A percentile compares a stretch with the other conserved stretches of the same genome.
Conservation (phyloP, 495 filamentous ascomycete species). For the Immersiella caudata region DNA sequence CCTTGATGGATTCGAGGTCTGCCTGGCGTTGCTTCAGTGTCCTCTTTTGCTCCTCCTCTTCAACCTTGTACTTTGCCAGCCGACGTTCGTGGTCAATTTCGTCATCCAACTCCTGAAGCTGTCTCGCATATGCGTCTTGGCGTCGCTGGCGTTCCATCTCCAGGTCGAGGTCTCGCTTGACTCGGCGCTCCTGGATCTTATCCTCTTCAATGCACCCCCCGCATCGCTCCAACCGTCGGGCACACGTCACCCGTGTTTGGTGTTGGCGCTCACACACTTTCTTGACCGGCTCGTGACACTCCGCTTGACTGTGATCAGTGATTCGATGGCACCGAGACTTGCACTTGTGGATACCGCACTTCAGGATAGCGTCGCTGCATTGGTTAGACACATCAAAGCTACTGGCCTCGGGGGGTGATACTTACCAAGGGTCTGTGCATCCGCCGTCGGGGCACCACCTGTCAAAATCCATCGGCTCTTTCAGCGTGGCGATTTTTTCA, state of each 20-base stretch:
- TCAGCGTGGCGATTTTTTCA: constrained; percentile 49
- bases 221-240: constrained; percentile 41
- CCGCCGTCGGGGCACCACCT: constrained; percentile 70
- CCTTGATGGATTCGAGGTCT: constrained; percentile 33
- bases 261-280: constrained; percentile 59
- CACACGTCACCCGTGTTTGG: constrained; percentile 38
- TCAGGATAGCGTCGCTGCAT: constrained; percentile 55
- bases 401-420: background rate
- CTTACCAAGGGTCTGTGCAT: constrained; percentile 68
- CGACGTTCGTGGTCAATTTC: constrained; percentile 59
- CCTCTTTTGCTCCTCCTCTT: constrained; percentile 48
- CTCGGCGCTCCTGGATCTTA: constrained; percentile 46
- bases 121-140: constrained; percentile 51
- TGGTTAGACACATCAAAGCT: background rate
- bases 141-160: constrained; percentile 55
- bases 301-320: constrained; percentile 66
- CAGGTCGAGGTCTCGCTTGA: constrained; percentile 55
- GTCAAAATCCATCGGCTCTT: constrained; percentile 59
- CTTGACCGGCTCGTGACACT: constrained; percentile 53
- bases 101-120: constrained; percentile 60
- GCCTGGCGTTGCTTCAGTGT: constrained; percentile 47
- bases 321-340: constrained; percentile 65
- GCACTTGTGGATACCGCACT: constrained; percentile 65
- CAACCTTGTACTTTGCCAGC: constrained; percentile 46
- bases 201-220: constrained; percentile 56